A percentile compares a stretch with the other conserved stretches of the same genome.
These are phyloP conservation scores for Cryomyces minteri DNA, from an alignment of 495 filamentous ascomycete genomes.

Conservation along the genomic window DNA sequence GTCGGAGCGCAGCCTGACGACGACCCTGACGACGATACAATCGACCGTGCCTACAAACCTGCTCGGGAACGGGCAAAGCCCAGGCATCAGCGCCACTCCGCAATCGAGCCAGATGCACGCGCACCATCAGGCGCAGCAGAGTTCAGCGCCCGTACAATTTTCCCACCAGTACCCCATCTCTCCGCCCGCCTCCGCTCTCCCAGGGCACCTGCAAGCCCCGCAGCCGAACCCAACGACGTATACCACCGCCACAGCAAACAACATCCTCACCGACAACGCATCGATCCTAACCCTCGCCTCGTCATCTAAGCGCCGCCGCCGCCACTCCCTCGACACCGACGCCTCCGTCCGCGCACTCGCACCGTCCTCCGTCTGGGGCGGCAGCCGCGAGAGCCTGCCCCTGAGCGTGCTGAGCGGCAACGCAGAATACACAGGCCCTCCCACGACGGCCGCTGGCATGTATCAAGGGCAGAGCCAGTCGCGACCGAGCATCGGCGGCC, in stretches of 20 bases:
- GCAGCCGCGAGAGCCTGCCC: slow-evolving; percentile 71
- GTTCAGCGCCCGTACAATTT: slow-evolving; percentile 41
- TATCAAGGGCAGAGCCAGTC: slow-evolving; percentile 24
- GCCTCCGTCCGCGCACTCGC: slow-evolving; percentile 86
- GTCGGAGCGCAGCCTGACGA: slow-evolving; percentile 79
- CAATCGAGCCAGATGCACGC: slow-evolving; percentile 24
- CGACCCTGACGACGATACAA: slow-evolving; percentile 91
- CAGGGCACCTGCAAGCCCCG: slow-evolving; percentile 46
- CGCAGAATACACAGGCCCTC: slow-evolving; percentile 26
- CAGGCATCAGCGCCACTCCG: slow-evolving; percentile 12
- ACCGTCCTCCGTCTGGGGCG: slow-evolving; percentile 81
- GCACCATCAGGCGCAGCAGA: slow-evolving; percentile 17
- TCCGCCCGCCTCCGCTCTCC: slow-evolving; percentile 56
- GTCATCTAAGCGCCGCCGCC: slow-evolving; percentile 73
- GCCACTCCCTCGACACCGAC: slow-evolving; percentile 87
- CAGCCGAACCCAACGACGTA: slow-evolving; percentile 63
- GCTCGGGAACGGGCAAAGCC: slow-evolving; percentile 21
- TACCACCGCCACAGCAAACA: slow-evolving; percentile 75
- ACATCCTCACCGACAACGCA: slow-evolving; percentile 81
- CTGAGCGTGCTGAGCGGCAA: slow-evolving; percentile 74
- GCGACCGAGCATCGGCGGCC: slow-evolving; percentile 34
- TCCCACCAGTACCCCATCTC: slow-evolving; percentile 75
- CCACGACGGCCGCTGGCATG: slow-evolving; percentile 19
- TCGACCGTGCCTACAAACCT: slow-evolving; percentile 56
- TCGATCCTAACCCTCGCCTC: slow-evolving; percentile 94